These are phyloP conservation scores for Boechera divaricarpa DNA, from an alignment of 345 rosid species.

Conservation along the genomic window DNA sequence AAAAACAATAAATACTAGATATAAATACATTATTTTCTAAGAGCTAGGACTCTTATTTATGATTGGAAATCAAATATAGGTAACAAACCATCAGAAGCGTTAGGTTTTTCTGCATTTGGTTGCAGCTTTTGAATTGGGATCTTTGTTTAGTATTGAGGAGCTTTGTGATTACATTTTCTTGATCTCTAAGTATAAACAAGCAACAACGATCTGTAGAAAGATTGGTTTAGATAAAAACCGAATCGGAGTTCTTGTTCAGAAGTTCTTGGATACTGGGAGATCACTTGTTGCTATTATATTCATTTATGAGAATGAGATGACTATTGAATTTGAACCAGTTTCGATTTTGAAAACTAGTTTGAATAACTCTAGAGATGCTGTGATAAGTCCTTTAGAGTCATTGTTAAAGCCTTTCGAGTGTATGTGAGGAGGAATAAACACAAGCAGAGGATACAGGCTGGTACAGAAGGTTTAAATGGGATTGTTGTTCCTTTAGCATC, in stretches of 20 bases:
- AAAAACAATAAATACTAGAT: too few species aligned
- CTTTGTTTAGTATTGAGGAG: constrained; percentile 51
- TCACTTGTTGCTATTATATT: constrained; percentile 60
- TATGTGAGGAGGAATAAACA: too few species aligned
- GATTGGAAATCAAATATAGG: constrained; percentile 61
- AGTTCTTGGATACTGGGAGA: constrained; percentile 57
- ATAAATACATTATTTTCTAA: background rate
- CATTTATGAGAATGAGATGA: constrained; percentile 65
- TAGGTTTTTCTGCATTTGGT: constrained; percentile 66
- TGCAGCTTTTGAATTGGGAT: constrained; percentile 55
- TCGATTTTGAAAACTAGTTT: constrained; percentile 57
- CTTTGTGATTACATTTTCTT: constrained; percentile 52
- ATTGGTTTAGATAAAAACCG: constrained; percentile 56
- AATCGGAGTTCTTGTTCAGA: constrained; percentile 53
- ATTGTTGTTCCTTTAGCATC: too few species aligned
- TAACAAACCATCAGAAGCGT: constrained; percentile 42
- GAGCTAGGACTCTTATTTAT: constrained; percentile 63
- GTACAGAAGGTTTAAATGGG: too few species aligned
- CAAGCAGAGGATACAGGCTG: too few species aligned
- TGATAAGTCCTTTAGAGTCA: too few species aligned
- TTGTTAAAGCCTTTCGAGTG: too few species aligned
- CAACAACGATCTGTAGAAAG: constrained; percentile 49
- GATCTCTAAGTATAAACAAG: constrained; percentile 42
- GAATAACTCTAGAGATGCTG: constrained; percentile 46
- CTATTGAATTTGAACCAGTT: constrained; percentile 60